Base-by-base conservation (phyloP, 345 rosid species). In the Hibiscus mutabilis region DNA sequence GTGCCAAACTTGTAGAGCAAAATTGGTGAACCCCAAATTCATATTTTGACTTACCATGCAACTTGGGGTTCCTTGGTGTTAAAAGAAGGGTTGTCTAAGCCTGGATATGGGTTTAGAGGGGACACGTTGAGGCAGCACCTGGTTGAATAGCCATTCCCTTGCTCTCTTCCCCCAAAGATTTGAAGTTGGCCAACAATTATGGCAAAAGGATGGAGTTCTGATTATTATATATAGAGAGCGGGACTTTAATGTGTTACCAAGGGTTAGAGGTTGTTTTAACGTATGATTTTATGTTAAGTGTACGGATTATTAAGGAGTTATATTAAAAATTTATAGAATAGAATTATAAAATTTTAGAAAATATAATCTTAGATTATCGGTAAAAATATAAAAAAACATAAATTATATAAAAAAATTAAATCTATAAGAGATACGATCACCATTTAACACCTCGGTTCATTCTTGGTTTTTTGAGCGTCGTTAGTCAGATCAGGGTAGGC, bases 41-140 rank as follows among this genome's bases (percentile, higher is more conserved):
- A 8, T 61, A n/a, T 35, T 10, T 16, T 3, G n/a, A 29, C 46
- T 64, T 69, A 79, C 83, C 77, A 49, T 35, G 79, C 2, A 25
- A 59, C 16, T 46, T 22, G 79, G 51, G 64, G 3, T 12, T 16
- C 37, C 33, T 51, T 78, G 1, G 70, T 1, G 6, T 27, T 8
- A 9, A 76, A 27, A 16, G 79, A 46, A 55, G 76, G 24, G 19
- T 40, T 59, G 24, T 31, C 19, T 2, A 74, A 62, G 18, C 57
- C 65, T 0, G 74, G 15, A 47, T 76, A 1, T 8, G 77, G 8
- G 29, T 68, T 1, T 3, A 84, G 81, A 62, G 71, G 81, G 68
- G 60, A 57, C 6, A 78, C 82, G 68, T 83, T 86, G 73, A 86
- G 78, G 77, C 82, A 85, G 67, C 85, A 86, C 42, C 73, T 33